Percentiles rank a stretch among this genome's conserved stretches.
phyloP scores from a whole-genome alignment of 495 filamentous ascomycete species.

The Ascodesmis nigricans region DNA sequence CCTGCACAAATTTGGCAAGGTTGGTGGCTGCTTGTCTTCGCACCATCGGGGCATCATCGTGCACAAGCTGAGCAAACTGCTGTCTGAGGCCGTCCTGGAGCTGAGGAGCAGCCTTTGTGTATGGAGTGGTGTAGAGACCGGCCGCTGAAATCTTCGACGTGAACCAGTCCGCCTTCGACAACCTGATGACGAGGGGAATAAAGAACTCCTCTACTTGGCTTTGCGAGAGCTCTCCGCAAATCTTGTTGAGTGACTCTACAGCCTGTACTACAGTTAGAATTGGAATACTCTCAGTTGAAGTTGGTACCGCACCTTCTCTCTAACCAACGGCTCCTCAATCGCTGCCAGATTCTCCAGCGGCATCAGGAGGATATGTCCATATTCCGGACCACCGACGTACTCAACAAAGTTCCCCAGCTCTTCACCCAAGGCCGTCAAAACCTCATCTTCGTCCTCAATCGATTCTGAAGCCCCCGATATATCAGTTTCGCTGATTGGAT shows the following conservation, averaged over 20 bases:
- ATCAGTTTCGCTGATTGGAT: no score
- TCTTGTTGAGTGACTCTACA: constrained; percentile 97
- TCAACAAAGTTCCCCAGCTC: constrained; percentile 92
- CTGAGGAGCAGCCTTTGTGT: constrained; percentile 62
- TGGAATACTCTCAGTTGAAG: not conserved
- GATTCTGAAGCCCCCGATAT: constrained; percentile 48
- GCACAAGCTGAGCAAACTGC: constrained; percentile 76
- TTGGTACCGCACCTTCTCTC: constrained; percentile 56
- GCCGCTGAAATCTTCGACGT: constrained; percentile 97
- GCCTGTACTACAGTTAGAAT: constrained; percentile 35
- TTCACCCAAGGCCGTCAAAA: constrained; percentile 87
- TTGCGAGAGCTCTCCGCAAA: constrained; percentile 72
- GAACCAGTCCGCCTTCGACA: constrained; percentile 99
- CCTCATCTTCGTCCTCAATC: constrained; percentile 96
- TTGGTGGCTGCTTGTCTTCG: constrained; percentile 89
- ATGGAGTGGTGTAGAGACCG: constrained; percentile 78
- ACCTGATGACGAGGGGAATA: constrained; percentile 76
- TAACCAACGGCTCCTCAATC: constrained; percentile 90
- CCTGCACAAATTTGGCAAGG: constrained; percentile 90
- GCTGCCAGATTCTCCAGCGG: constrained; percentile 94
- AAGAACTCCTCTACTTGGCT: constrained; percentile 91
- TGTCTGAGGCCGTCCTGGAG: constrained; percentile 74
- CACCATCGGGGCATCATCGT: constrained; percentile 98
- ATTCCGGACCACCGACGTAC: constrained; percentile 84
- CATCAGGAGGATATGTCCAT: constrained; percentile 87